Evolutionary conservation across 805 yeast species (phyloP), one percentile per base, ranked within the genome.

Genomic region (Yarrowia alimentaria): DNA sequence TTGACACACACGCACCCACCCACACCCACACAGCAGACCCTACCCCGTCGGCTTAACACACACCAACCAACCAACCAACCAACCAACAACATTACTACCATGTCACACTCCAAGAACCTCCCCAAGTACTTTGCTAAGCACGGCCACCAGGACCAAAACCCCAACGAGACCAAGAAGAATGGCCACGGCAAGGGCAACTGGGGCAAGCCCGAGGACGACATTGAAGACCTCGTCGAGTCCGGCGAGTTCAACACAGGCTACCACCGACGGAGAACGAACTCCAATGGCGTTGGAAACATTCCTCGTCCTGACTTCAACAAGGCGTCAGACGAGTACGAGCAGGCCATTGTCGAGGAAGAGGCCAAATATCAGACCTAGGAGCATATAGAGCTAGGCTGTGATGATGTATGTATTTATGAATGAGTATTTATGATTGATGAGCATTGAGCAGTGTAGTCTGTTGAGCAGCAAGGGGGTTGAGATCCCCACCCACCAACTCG

Each of bases 141-240:
- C 60, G 95, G 95, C 14, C 75, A 76, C 61, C 66, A 66, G 55
- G 81, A 83, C 59, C 75, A 79, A 50, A 79, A 82, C 56, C 95
- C 96, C 51, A 80, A 79, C 62, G 78, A 79, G 60, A 78, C 84
- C 52, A 87, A 87, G 77, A 87, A 85, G 64, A 75, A 76, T 53
- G 97, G 97, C 43, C 83, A 83, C 25, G 97, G 97, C 38, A 81
- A 79, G 60, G 83, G 81, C 57, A 88, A 88, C 62, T 87, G 96
- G 95, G 97, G 97, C 34, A 70, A 73, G 54, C 59, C 54, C 7
- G 75, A 80, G 7, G 95, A 85, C 59, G 95, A 87, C 60, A 64
- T 82, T 48, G 77, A 78, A 38, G 85, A 80, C 55, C 64, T 85
- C 55, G 74, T 77, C 54, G 78, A 76, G 49, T 68, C 74, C 14